phyloP scores from a whole-genome alignment of 768 basidiomycete genomes.

The Lactarius sanguifluus region DNA sequence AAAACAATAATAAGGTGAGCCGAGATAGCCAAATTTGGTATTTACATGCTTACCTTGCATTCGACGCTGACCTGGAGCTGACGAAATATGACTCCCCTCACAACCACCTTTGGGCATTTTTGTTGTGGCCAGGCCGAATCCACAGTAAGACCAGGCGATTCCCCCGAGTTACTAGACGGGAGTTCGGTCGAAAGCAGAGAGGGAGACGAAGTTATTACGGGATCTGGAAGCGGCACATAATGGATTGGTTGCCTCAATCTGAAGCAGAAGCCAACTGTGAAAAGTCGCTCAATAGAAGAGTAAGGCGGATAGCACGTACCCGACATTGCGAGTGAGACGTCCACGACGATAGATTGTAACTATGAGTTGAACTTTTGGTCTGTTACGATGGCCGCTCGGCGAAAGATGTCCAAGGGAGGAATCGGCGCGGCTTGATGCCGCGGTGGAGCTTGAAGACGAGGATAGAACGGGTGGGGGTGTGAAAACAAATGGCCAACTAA shows the following conservation, averaged over 20 bases:
- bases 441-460: background rate
- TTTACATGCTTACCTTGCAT: constrained; percentile 16
- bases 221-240: constrained; percentile 4
- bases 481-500: constrained; percentile 21
- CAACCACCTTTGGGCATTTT: constrained; percentile 2
- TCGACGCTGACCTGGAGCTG: constrained; percentile 16
- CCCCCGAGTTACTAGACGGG: background rate
- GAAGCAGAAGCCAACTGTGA: background rate
- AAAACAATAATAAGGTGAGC: background rate
- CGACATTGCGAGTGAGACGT: constrained; percentile 10
- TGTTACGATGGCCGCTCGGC: background rate
- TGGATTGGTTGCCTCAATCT: constrained; percentile 8
- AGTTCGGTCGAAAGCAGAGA: background rate
- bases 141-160: background rate
- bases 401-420: background rate
- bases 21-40: background rate
- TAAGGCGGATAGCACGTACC: constrained; percentile 12
- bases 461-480: background rate
- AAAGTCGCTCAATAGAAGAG: background rate
- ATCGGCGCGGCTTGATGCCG: background rate
- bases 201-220: background rate
- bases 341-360: constrained; percentile 21
- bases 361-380: constrained; percentile 7
- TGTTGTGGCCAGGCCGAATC: constrained; percentile 12
- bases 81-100: constrained; percentile 17